phyloP scores from a whole-genome alignment of 495 filamentous ascomycete genomes.

The Cercophora newfieldiana region DNA sequence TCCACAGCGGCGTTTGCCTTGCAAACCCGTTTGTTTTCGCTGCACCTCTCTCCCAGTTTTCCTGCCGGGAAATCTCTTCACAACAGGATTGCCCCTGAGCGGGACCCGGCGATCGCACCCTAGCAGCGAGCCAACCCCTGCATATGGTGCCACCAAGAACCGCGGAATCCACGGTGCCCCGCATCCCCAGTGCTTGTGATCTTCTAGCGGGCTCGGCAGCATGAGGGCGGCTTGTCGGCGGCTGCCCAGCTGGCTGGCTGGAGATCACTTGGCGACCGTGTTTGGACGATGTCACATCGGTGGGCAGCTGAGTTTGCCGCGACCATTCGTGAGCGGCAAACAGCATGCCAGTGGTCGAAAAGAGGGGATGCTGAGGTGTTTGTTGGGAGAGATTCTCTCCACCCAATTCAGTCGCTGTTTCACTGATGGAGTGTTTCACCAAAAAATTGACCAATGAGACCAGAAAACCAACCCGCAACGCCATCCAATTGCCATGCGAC shows the following conservation, averaged over 20 bases:
- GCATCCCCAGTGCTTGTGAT: neutral
- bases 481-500: neutral
- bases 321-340: neutral
- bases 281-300: neutral
- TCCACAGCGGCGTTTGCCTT: neutral
- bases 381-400: neutral
- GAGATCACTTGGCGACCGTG: neutral
- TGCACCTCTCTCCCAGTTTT: too few species aligned
- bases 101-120: neutral
- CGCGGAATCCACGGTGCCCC: neutral
- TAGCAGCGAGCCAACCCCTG: neutral
- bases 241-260: too few species aligned
- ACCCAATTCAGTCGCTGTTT: neutral
- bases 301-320: neutral
- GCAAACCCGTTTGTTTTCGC: neutral
- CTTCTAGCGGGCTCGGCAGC: neutral
- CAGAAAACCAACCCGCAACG: neutral
- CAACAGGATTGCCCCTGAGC: neutral
- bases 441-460: neutral
- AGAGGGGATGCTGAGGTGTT: neutral
- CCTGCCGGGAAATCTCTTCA: neutral
- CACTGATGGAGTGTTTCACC: neutral
- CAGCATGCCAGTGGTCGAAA: neutral
- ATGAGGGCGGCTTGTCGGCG: neutral
- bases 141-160: neutral